Evolutionary conservation across 164 flowering plant species (phyloP).

Genomic region (Vitis cinerea): DNA sequence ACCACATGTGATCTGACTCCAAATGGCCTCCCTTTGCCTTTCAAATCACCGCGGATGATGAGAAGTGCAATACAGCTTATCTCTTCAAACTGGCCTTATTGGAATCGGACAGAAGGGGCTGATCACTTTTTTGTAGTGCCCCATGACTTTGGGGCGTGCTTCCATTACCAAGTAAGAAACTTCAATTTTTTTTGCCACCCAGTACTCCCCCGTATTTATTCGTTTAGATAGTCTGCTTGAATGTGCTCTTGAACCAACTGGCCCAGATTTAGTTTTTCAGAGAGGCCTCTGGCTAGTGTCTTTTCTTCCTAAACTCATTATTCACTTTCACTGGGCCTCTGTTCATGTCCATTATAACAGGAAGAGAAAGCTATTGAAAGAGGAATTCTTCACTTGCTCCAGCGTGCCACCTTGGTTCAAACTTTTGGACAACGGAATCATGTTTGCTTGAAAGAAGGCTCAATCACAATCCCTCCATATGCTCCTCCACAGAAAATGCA

Average conservation of each 20-base stretch:
- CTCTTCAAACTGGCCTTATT: slow-evolving; percentile 92
- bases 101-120: slow-evolving; percentile 95
- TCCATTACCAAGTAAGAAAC: slow-evolving; percentile 83
- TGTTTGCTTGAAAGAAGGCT: slow-evolving; percentile 89
- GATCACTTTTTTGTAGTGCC: slow-evolving; percentile 93
- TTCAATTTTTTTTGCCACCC: not conserved
- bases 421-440: slow-evolving; percentile 96
- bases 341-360: slow-evolving; percentile 29
- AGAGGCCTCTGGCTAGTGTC: not conserved
- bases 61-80: slow-evolving; percentile 94
- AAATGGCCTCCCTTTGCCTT: slow-evolving; percentile 91
- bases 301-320: not conserved
- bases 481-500: slow-evolving; percentile 99
- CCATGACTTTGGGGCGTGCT: slow-evolving; percentile 96
- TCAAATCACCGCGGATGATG: slow-evolving; percentile 97
- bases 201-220: not conserved
- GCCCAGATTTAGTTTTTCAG: not conserved
- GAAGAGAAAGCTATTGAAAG: slow-evolving; percentile 95
- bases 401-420: slow-evolving; percentile 92
- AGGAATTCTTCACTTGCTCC: slow-evolving; percentile 82
- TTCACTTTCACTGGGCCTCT: not conserved
- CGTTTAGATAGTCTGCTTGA: not conserved
- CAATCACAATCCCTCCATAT: slow-evolving; percentile 93
- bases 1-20: slow-evolving; percentile 92
- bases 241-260: slow-evolving; percentile 3